These are phyloP conservation scores for Pascua guehoae DNA, from an alignment of 1,284 basidiomycete genomes.

Conservation along the genomic window DNA sequence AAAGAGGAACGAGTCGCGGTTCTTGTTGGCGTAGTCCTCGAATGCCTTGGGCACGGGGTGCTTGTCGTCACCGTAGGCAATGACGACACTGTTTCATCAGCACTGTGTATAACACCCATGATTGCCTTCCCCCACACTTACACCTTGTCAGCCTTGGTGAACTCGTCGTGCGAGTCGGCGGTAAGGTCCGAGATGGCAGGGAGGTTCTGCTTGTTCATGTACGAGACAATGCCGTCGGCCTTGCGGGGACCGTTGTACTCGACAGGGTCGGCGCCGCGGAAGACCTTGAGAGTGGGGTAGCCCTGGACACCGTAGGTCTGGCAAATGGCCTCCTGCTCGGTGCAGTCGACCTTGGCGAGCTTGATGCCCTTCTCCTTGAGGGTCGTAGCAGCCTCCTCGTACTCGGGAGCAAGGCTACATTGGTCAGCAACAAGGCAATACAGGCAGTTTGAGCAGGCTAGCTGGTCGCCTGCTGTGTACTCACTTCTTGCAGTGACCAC, in stretches of 20 bases:
- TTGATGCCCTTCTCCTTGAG: constrained; percentile 87
- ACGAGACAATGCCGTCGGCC: constrained; percentile 92
- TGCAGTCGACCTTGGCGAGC: constrained; percentile 94
- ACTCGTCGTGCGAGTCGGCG: constrained; percentile 71
- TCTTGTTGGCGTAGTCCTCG: constrained; percentile 72
- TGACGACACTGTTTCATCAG: constrained; percentile 57
- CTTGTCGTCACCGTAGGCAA: constrained; percentile 74
- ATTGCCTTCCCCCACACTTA: constrained; percentile 22
- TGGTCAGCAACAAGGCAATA: not conserved
- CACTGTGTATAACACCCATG: not conserved
- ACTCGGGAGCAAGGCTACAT: constrained; percentile 71
- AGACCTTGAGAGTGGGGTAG: constrained; percentile 67
- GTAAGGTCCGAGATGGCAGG: constrained; percentile 88
- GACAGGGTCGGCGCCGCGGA: constrained; percentile 72
- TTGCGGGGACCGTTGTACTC: constrained; percentile 88
- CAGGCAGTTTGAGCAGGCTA: no score
- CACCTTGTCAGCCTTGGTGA: constrained; percentile 85
- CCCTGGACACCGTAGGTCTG: constrained; percentile 78
- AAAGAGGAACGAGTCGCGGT: constrained; percentile 91
- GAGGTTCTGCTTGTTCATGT: constrained; percentile 98
- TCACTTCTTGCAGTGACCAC: constrained; percentile 51
- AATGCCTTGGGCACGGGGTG: constrained; percentile 70
- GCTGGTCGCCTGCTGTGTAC: constrained; percentile 4
- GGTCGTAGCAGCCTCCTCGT: constrained; percentile 90
- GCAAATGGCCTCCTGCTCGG: constrained; percentile 82